Base-by-base conservation (phyloP, 2,329 filamentous ascomycete genomes). In the Cyanodermella asteris region DNA sequence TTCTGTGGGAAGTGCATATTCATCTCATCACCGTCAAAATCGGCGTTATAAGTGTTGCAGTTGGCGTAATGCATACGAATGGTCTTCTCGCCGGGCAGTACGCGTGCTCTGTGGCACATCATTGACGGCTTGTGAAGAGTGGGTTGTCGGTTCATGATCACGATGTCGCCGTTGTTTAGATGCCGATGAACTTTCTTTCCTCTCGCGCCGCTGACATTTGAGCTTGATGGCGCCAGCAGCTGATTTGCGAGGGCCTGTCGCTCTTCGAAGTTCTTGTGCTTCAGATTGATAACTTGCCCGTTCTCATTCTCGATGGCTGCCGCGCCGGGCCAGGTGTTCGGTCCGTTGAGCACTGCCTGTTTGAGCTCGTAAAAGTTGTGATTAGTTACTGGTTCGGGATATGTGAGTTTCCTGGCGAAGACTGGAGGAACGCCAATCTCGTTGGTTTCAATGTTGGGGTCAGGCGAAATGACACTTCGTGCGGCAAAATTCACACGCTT, bases 1-100 rank as follows among this genome's bases (percentile, higher is more conserved):
- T 91, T 94, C 40, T 97, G 87, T 2, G 87, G 87, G 42, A 97
- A 94, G 51, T 97, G 87, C 82, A 97, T 90, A 48, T 97, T 97
- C 87, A 97, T 97, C 50, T 97, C 87, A 45, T 97, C 87, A 47
- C 87, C 87, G 42, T 97, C 90, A 43, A 97, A 97, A 60, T 97
- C 87, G 16, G 87, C 87, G 40, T 97, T 97, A 59, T 97, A 97
- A 1, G 87, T 93, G 43, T 97, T 97, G 49, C 87, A 94, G 47
- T 97, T 97, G 40, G 87, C 84, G 51, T 97, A 97, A 55, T 97
- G 87, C 84, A 97, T 94, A 36, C 87, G 81, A 45, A 97, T 82
- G 0, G 87, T 94, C 53, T 91, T 91, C 48, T 97, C 90, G 18
- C 81, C 82, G 1, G 80, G 77, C 11, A 97, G 55, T 5, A 97